phyloP scores from a whole-genome alignment of 345 rosid species.

The Fremontodendron californicum region DNA sequence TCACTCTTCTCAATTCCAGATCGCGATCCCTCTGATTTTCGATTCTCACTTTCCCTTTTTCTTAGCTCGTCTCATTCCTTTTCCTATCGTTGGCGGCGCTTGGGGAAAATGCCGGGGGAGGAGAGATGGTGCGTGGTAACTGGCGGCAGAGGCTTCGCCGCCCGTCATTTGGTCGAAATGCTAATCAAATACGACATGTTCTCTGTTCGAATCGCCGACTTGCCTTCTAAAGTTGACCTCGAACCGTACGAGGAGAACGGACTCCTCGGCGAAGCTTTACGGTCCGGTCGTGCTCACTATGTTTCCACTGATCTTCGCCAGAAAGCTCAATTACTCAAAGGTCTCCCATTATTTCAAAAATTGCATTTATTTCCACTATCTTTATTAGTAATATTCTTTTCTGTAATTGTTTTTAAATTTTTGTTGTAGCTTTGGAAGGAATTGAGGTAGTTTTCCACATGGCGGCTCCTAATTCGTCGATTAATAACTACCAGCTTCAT shows the following conservation, averaged over 20 bases:
- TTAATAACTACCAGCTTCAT: slow-evolving; percentile 72
- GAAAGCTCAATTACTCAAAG: slow-evolving; percentile 69
- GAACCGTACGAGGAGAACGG: slow-evolving; percentile 58
- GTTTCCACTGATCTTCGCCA: slow-evolving; percentile 71
- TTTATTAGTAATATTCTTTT: not conserved
- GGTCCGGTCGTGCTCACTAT: slow-evolving; percentile 62
- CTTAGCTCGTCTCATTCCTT: not conserved
- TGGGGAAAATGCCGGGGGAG: slow-evolving; percentile 35
- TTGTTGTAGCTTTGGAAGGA: slow-evolving; percentile 57
- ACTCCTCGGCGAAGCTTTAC: slow-evolving; percentile 56
- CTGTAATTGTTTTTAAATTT: not conserved
- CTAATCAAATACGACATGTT: slow-evolving; percentile 45
- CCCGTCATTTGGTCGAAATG: slow-evolving; percentile 89
- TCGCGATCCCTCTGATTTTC: not conserved
- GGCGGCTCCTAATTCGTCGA: slow-evolving; percentile 97
- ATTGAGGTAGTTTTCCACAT: slow-evolving; percentile 84
- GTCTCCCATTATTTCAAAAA: slow-evolving; percentile 19
- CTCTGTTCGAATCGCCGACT: slow-evolving; percentile 70
- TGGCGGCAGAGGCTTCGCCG: slow-evolving; percentile 91
- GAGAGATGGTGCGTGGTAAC: slow-evolving; percentile 82
- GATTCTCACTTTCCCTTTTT: not conserved
- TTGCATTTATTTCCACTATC: not conserved
- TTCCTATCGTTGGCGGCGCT: not conserved
- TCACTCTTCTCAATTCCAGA: slow-evolving; percentile 3
- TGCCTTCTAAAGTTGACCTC: slow-evolving; percentile 51